phyloP scores from a whole-genome alignment of 2,329 filamentous ascomycete genomes.

The Fusarium sp. region DNA sequence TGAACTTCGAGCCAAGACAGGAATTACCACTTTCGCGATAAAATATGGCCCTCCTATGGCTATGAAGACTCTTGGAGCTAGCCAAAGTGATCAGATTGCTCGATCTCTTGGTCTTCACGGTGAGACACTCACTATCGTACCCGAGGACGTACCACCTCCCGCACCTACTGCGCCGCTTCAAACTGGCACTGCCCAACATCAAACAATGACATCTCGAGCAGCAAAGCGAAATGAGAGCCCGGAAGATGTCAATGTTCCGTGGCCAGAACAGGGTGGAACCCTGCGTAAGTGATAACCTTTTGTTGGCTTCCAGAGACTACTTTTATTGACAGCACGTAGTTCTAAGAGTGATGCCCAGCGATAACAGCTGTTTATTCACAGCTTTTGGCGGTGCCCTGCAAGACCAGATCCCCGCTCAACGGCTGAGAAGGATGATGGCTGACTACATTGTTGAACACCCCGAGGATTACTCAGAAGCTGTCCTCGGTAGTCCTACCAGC shows the following conservation, averaged over 20 bases:
- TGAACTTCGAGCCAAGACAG: slow-evolving; percentile 70
- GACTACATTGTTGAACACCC: slow-evolving; percentile 79
- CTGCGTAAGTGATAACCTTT: slow-evolving; percentile 51
- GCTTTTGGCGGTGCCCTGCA: slow-evolving; percentile 86
- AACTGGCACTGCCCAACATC: slow-evolving; percentile 2
- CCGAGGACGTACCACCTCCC: slow-evolving; percentile 46
- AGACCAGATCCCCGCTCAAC: slow-evolving; percentile 55
- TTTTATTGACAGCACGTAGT: slow-evolving; percentile 58
- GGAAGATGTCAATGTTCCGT: slow-evolving; percentile 54
- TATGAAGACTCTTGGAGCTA: slow-evolving; percentile 72
- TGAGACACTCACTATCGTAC: slow-evolving; percentile 62
- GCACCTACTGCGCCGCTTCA: slow-evolving; percentile 10
- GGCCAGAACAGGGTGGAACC: slow-evolving; percentile 60
- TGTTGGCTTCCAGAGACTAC: background rate
- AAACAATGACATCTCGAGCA: background rate
- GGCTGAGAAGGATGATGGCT: slow-evolving; percentile 80
- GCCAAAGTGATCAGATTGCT: slow-evolving; percentile 59
- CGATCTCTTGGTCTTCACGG: slow-evolving; percentile 58
- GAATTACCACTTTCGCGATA: slow-evolving; percentile 73
- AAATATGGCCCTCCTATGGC: slow-evolving; percentile 82
- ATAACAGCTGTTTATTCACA: slow-evolving; percentile 94
- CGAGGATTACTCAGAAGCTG: slow-evolving; percentile 76
- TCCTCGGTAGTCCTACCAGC: slow-evolving; percentile 76
- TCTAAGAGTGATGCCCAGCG: slow-evolving; percentile 93
- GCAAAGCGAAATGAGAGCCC: slow-evolving; percentile 26